These are phyloP conservation scores for Yamadazyma siamensis DNA, from an alignment of 1,139 yeast species.

Conservation along the genomic window DNA sequence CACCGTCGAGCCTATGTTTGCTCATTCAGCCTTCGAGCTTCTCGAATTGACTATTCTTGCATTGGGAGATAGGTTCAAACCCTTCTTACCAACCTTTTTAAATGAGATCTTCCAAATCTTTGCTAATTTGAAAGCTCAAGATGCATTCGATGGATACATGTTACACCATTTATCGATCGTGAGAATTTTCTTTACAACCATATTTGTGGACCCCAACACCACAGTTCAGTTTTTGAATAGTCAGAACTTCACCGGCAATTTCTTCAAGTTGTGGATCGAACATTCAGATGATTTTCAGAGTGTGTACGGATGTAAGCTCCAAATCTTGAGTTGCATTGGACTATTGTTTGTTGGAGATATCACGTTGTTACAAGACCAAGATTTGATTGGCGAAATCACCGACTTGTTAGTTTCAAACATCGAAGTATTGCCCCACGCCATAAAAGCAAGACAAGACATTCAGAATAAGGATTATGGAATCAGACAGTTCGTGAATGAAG, in stretches of 20 bases:
- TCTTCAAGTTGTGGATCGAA: constrained; percentile 49
- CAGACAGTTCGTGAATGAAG: constrained; percentile 23
- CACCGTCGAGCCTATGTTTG: constrained; percentile 40
- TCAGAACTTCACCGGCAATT: constrained; percentile 33
- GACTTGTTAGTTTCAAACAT: constrained; percentile 40
- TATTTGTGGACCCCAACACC: constrained; percentile 37
- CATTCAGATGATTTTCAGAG: constrained; percentile 47
- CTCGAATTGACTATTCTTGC: constrained; percentile 40
- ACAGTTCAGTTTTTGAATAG: constrained; percentile 38
- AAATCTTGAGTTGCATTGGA: constrained; percentile 41
- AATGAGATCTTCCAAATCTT: constrained; percentile 38
- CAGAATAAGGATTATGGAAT: constrained; percentile 33
- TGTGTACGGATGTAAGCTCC: constrained; percentile 56
- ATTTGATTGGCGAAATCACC: constrained; percentile 37
- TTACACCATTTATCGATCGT: constrained; percentile 45
- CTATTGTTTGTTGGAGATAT: constrained; percentile 29
- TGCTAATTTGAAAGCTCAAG: constrained; percentile 31
- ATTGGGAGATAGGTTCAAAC: constrained; percentile 30
- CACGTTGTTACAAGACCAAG: constrained; percentile 27
- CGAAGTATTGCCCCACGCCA: constrained; percentile 47
- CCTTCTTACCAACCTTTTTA: constrained; percentile 34
- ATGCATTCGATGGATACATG: constrained; percentile 48
- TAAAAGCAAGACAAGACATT: constrained; percentile 43
- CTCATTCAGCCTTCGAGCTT: constrained; percentile 39
- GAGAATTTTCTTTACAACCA: constrained; percentile 40